Evolutionary conservation across 441 rosid species (phyloP).

Genomic region (Syzygium malaccense): DNA sequence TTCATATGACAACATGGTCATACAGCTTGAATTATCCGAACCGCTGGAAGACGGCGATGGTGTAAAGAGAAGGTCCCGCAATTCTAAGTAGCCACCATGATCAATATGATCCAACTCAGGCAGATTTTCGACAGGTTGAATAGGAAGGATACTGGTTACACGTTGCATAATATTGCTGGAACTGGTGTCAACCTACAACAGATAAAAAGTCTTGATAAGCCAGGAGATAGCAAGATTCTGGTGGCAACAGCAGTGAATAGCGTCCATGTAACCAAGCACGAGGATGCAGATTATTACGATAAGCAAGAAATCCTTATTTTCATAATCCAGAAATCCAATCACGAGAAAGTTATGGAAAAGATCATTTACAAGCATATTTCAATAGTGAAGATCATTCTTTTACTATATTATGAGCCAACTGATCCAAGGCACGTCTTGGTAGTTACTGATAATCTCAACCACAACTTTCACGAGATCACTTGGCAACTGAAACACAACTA

Average conservation of each 20-base stretch:
- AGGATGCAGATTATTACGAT: neutral
- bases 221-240: neutral
- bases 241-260: neutral
- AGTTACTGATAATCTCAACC: neutral
- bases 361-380: neutral
- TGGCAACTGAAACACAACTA: neutral
- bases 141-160: neutral
- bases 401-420: neutral
- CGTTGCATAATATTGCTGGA: neutral
- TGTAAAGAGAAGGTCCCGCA: neutral
- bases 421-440: neutral
- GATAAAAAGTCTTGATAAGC: neutral
- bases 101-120: neutral
- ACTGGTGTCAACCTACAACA: neutral
- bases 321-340: neutral
- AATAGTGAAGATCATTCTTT: neutral
- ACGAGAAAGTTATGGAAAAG: neutral
- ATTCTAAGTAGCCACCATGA: neutral
- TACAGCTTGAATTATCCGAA: neutral
- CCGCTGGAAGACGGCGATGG: neutral
- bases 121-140: neutral
- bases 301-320: neutral
- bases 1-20: neutral
- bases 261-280: neutral
- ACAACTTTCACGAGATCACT: neutral